Percentiles rank a stretch among this genome's conserved stretches.
These are phyloP conservation scores for Russula dissimulans DNA, from an alignment of 768 basidiomycete genomes.

Conservation along the genomic window DNA sequence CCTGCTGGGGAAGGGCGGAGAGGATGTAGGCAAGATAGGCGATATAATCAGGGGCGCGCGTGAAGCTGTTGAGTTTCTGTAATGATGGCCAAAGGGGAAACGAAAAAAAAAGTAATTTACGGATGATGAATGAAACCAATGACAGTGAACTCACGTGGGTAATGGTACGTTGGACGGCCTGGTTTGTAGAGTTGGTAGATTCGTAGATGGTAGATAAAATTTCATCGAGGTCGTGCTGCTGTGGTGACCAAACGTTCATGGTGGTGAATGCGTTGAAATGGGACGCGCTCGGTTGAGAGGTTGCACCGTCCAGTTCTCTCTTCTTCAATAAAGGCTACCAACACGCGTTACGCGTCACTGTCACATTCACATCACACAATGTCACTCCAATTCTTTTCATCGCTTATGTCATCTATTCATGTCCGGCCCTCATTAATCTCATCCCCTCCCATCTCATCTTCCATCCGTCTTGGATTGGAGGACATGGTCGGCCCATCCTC, in stretches of 20 bases:
- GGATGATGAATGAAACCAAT: conserved; percentile 16
- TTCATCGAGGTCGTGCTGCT: conserved; percentile 80
- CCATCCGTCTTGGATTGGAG: not conserved
- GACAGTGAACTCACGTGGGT: conserved; percentile 53
- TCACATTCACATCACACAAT: not conserved
- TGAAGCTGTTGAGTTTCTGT: conserved; percentile 82
- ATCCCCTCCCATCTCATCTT: not conserved
- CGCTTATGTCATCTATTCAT: not conserved
- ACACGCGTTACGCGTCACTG: conserved; percentile 14
- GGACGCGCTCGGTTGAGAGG: conserved; percentile 11
- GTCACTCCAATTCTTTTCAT: not conserved
- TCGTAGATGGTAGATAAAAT: conserved; percentile 87
- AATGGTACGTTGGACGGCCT: conserved; percentile 63
- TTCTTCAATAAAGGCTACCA: conserved; percentile 13
- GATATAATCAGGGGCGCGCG: conserved; percentile 86
- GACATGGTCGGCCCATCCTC: not conserved
- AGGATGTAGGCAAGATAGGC: conserved; percentile 95
- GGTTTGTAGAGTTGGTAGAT: conserved; percentile 71
- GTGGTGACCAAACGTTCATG: conserved; percentile 71
- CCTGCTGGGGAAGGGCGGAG: conserved; percentile 67
- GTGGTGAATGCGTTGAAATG: conserved; percentile 18
- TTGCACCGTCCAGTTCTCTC: conserved; percentile 10
- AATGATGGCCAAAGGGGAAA: conserved; percentile 4
- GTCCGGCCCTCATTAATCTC: too few species aligned
- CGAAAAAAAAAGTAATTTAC: conserved; percentile 20